A percentile compares a stretch with the other conserved stretches of the same genome.
These are phyloP conservation scores for Vaccinium vitisidaea DNA, from an alignment of 148 eudicot species.

Conservation along the genomic window DNA sequence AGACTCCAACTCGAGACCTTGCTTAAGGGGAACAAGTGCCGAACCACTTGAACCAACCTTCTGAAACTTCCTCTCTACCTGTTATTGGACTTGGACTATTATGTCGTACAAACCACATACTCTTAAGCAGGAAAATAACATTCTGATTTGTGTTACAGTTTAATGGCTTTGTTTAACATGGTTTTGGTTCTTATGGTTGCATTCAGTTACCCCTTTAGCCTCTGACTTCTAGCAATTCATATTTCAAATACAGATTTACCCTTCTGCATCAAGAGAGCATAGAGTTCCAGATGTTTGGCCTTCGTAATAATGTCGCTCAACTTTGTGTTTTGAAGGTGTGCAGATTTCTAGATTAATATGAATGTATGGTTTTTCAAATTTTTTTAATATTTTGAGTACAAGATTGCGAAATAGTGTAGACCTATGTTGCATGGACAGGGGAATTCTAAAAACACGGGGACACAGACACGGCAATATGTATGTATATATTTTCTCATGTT, in stretches of 20 bases:
- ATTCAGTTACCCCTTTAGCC: background rate
- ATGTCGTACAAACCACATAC: background rate
- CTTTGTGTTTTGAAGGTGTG: constrained; percentile 84
- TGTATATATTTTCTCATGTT: no score
- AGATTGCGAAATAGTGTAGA: background rate
- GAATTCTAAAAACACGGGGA: no score
- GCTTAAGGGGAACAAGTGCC: no score
- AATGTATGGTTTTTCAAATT: constrained; percentile 3
- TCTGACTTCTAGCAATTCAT: background rate
- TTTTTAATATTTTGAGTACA: background rate
- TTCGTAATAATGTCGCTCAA: constrained; percentile 87
- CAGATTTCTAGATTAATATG: background rate
- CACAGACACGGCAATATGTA: no score
- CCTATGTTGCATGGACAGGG: no score
- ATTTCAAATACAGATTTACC: constrained; percentile 46
- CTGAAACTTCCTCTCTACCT: background rate
- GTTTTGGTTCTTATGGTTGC: background rate
- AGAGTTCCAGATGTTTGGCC: constrained; percentile 65
- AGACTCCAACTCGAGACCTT: no score
- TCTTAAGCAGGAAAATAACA: background rate
- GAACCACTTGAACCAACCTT: no score
- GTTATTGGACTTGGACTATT: background rate
- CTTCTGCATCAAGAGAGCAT: constrained; percentile 74
- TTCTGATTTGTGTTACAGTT: background rate
- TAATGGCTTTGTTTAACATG: background rate